phyloP scores from a whole-genome alignment of 176 grass and related monocot species.

The Poa annua region DNA sequence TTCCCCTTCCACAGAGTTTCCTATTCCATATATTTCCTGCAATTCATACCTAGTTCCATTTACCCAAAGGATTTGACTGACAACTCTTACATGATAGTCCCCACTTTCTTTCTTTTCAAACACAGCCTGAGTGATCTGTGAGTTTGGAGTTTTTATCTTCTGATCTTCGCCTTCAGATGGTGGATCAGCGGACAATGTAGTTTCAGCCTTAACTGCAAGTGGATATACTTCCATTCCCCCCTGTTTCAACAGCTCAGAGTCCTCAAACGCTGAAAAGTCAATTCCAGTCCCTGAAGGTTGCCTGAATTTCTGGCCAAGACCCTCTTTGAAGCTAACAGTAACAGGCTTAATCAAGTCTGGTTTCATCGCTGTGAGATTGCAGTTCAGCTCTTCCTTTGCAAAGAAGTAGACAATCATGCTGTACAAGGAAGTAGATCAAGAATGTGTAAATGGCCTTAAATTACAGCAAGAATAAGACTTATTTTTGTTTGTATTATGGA shows the following conservation, averaged over 20 bases:
- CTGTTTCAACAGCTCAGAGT: slow-evolving; percentile 69
- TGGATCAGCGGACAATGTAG: slow-evolving; percentile 53
- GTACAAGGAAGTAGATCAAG: slow-evolving; percentile 52
- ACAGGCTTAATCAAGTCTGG: slow-evolving; percentile 72
- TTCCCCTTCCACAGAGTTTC: slow-evolving; percentile 84
- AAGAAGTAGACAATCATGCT: slow-evolving; percentile 96
- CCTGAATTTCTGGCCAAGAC: slow-evolving; percentile 91
- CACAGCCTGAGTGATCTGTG: slow-evolving; percentile 91
- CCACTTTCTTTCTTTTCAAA: slow-evolving; percentile 95
- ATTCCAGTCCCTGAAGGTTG: slow-evolving; percentile 95
- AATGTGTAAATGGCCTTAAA: slow-evolving; percentile 34
- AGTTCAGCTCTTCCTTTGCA: slow-evolving; percentile 82
- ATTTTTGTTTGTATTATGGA: slow-evolving; percentile 4
- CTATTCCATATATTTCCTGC: slow-evolving; percentile 99
- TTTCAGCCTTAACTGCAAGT: slow-evolving; percentile 94
- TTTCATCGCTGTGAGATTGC: slow-evolving; percentile 67
- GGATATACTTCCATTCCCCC: slow-evolving; percentile 74
- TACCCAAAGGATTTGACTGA: slow-evolving; percentile 95
- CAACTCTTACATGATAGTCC: slow-evolving; percentile 72
- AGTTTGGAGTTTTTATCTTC: slow-evolving; percentile 62
- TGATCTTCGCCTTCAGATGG: slow-evolving; percentile 56
- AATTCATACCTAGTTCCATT: slow-evolving; percentile 83
- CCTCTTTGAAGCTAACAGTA: slow-evolving; percentile 81
- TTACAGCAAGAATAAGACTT: slow-evolving; percentile 9
- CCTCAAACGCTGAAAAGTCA: slow-evolving; percentile 74